Evolutionary conservation across 495 filamentous ascomycete genomes (phyloP), one percentile per base, ranked within the genome.

Genomic region (Hyaloscypha variabilis): DNA sequence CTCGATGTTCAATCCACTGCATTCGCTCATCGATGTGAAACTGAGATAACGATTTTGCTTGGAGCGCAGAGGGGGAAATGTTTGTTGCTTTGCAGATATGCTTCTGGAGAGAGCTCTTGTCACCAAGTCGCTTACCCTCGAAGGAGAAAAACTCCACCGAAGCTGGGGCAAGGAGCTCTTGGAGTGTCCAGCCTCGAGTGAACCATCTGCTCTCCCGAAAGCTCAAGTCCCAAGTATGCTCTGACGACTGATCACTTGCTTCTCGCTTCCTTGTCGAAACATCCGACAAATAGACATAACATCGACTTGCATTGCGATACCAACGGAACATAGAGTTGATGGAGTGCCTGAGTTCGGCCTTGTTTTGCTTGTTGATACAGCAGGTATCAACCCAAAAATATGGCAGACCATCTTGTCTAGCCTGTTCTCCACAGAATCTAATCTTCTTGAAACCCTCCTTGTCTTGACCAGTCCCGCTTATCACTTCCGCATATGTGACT

Each of bases 391-490:
- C 19, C 60, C 68, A 19, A 52, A 53, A 42, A 60, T 67, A 60
- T 56, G 39, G 17, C 64, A 49, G n/a, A 66, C 73, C 39, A 69
- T 77, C 49, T 24, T 51, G 14, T 51, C 14, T 34, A 34, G 30
- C 30, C 30, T 51, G 76, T 77, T 73, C 39, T 79, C 73, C 49
- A 36, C 75, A 51, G 66, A 56, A 56, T 28, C 30, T 34, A 34
- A 11, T 11, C 30, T 34, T 34, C 4, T 34, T 34, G 30, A 34
- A 42, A 14, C 39, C 39, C 8, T 6, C 6, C 39, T 42, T 42
- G 14, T 42, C 19, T 2, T 14, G 8, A 14, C 39, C 14, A 10
- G 39, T 42, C 3, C 39, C 39, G 13, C 19, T 14, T 6, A 42
- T 3, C 4, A 42, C 3, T 3, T 42, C 39, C 39, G 8, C 19